phyloP scores from a whole-genome alignment of 257 asterid species.

The Przewalskia tangutica region DNA sequence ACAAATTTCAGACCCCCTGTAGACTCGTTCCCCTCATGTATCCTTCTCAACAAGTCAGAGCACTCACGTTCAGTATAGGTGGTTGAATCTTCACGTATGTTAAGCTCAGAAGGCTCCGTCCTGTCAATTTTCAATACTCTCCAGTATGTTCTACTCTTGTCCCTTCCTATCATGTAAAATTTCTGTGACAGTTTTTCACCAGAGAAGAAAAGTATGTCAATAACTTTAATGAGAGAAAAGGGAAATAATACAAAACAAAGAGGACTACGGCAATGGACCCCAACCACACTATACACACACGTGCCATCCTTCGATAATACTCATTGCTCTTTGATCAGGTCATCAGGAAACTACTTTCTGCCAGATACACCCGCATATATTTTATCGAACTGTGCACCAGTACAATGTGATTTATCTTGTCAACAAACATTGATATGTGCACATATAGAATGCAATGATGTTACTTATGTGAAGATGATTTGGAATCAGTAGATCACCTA shows the following conservation, averaged over 20 bases:
- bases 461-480: no score
- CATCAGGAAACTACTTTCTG: background rate
- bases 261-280: background rate
- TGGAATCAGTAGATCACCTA: no score
- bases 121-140: constrained; percentile 83
- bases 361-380: background rate
- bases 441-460: background rate
- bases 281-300: background rate
- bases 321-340: background rate
- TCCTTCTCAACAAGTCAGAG: constrained; percentile 78
- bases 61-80: constrained; percentile 78
- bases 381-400: background rate
- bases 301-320: background rate
- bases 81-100: constrained; percentile 72
- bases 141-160: constrained; percentile 82
- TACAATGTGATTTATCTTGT: background rate
- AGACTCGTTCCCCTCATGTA: constrained; percentile 75
- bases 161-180: constrained; percentile 90
- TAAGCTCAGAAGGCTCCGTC: constrained; percentile 70
- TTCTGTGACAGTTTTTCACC: constrained; percentile 40
- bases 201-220: constrained; percentile 9
- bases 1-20: constrained; percentile 91
- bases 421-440: background rate
- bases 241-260: background rate
- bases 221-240: background rate